phyloP scores from a whole-genome alignment of 805 yeast species.

The Metschnikowia noctiluminum region DNA sequence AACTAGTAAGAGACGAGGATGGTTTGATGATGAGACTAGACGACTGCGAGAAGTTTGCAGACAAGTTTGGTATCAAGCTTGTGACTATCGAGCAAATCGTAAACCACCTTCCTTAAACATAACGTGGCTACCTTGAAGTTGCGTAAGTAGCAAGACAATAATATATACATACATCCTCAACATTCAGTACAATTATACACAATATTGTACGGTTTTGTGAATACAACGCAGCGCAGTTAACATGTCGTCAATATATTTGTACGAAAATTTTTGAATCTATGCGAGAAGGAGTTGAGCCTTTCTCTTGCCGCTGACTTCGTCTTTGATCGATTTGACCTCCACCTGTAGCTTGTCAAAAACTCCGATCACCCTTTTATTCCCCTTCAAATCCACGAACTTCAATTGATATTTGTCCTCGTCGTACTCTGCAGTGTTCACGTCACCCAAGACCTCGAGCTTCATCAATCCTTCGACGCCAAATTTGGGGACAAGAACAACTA shows the following conservation, averaged over 20 bases:
- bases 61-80: conserved; percentile 58
- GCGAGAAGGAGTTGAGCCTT: conserved; percentile 73
- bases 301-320: conserved; percentile 88
- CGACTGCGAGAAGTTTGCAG: conserved; percentile 74
- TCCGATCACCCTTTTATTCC: conserved; percentile 47
- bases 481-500: conserved; percentile 90
- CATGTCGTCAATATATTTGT: too few relatives aligned
- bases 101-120: conserved; percentile 38
- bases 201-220: too few relatives aligned
- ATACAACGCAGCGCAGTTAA: too few relatives aligned
- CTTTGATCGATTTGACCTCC: conserved; percentile 75
- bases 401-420: conserved; percentile 78
- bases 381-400: conserved; percentile 48
- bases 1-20: conserved; percentile 86
- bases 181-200: not conserved
- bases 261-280: conserved; percentile 18
- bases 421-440: conserved; percentile 57
- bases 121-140: not conserved
- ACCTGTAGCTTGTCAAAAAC: conserved; percentile 88
- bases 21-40: conserved; percentile 93
- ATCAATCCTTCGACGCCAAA: conserved; percentile 95
- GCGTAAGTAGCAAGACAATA: not conserved
- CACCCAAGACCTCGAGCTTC: conserved; percentile 71
- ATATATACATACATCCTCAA: not conserved
- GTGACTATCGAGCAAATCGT: conserved; percentile 77